Conservation (phyloP, 2,329 filamentous ascomycete species). For the Bipolaris zeicola region DNA sequence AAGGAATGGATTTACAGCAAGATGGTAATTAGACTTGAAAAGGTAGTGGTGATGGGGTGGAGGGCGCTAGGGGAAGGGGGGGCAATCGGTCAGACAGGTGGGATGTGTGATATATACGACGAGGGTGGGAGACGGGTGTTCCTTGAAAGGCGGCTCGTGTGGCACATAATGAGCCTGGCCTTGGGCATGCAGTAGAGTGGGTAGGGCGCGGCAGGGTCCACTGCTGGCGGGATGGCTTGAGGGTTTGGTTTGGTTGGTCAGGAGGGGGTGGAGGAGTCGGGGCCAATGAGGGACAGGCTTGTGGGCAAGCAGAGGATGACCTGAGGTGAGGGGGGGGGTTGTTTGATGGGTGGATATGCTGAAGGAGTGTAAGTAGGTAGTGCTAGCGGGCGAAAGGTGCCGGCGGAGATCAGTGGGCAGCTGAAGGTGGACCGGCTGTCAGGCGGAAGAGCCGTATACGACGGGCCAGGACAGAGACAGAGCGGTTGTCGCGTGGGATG, state of each 20-base stretch:
- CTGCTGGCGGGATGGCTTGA: constrained; percentile 15
- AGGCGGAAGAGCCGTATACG: background rate
- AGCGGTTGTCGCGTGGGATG: background rate
- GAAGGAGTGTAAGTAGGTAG: background rate
- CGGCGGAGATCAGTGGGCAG: background rate
- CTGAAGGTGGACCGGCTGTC: background rate
- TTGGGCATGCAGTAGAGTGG: constrained; percentile 28
- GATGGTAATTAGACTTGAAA: background rate
- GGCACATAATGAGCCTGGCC: constrained; percentile 23
- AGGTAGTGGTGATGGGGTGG: background rate
- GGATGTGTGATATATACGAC: constrained; percentile 25
- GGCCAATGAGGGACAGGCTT: constrained; percentile 18
- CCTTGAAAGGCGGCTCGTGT: constrained; percentile 16
- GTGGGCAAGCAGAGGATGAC: background rate
- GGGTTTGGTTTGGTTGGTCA: constrained; percentile 11
- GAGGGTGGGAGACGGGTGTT: constrained; percentile 14
- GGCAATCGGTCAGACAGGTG: constrained; percentile 4
- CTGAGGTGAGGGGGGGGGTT: background rate
- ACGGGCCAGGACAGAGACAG: background rate
- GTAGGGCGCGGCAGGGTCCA: constrained; percentile 23
- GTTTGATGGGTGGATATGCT: background rate
- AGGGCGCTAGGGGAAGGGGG: background rate
- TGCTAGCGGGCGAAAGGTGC: background rate
- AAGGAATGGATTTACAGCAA: background rate
- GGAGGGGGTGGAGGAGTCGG: constrained; percentile 10